A percentile compares a stretch with the other conserved stretches of the same genome.
phyloP scores from a whole-genome alignment of 1,139 yeast genomes.

The Kluyveromyces marxianus region DNA sequence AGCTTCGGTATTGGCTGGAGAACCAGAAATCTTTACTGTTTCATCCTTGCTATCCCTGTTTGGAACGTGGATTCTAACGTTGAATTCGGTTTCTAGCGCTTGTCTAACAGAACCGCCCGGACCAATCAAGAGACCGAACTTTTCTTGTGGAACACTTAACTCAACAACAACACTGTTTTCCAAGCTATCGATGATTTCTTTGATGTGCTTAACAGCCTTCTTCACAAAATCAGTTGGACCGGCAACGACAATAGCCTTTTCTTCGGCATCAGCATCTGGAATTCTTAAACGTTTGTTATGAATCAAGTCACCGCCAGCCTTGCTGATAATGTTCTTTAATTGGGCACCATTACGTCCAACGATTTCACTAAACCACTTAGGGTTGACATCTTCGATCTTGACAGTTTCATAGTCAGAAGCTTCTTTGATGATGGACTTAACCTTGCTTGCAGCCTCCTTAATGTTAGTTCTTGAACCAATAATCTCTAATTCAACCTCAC shows the following conservation, averaged over 20 bases:
- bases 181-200: conserved; percentile 54
- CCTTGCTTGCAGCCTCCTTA: conserved; percentile 59
- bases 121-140: conserved; percentile 75
- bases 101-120: conserved; percentile 74
- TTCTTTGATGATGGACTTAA: conserved; percentile 58
- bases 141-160: conserved; percentile 60
- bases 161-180: conserved; percentile 55
- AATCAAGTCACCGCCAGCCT: conserved; percentile 64
- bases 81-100: conserved; percentile 60
- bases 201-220: conserved; percentile 57
- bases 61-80: conserved; percentile 64
- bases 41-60: conserved; percentile 43
- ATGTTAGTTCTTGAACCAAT: conserved; percentile 80
- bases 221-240: conserved; percentile 76
- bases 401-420: conserved; percentile 58
- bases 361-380: conserved; percentile 69
- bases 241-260: conserved; percentile 52
- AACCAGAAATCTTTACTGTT: conserved; percentile 43
- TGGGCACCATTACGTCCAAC: conserved; percentile 78
- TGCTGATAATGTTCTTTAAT: conserved; percentile 64
- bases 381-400: conserved; percentile 56
- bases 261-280: conserved; percentile 66
- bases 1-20: conserved; percentile 52
- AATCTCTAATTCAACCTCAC: conserved; percentile 53
- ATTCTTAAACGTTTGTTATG: conserved; percentile 58